Evolutionary conservation across 1,139 yeast species (phyloP).

Genomic region (Candida gigantensis): DNA sequence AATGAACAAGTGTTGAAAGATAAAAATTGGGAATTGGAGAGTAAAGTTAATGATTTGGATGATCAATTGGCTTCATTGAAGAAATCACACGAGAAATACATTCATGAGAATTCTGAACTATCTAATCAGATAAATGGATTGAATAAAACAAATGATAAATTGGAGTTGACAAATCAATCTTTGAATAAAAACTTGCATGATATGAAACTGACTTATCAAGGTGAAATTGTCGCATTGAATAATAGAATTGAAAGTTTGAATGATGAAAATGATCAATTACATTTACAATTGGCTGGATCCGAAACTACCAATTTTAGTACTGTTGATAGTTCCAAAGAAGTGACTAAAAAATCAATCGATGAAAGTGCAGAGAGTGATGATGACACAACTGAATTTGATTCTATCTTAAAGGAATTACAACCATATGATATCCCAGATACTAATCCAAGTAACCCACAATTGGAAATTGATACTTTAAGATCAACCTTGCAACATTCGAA

Average conservation of each 20-base stretch:
- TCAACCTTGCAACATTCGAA: conserved; percentile 70
- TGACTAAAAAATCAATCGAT: conserved; percentile 12
- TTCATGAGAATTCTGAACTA: conserved; percentile 33
- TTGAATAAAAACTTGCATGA: conserved; percentile 38
- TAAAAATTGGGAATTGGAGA: conserved; percentile 73
- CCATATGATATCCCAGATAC: conserved; percentile 29
- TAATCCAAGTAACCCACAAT: conserved; percentile 51
- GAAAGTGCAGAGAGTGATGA: conserved; percentile 23
- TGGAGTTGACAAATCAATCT: conserved; percentile 40
- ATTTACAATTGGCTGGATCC: conserved; percentile 32
- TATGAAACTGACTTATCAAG: conserved; percentile 32
- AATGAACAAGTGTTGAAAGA: conserved; percentile 58
- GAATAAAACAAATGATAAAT: conserved; percentile 52
- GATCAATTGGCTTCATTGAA: conserved; percentile 41
- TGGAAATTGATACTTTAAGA: conserved; percentile 68
- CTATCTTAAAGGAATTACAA: conserved; percentile 33
- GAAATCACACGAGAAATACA: conserved; percentile 32
- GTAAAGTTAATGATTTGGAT: conserved; percentile 51
- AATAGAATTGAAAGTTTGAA: conserved; percentile 56
- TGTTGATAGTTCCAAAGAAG: conserved; percentile 11
- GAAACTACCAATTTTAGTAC: conserved; percentile 3
- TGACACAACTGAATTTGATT: conserved; percentile 35
- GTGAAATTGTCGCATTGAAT: conserved; percentile 50
- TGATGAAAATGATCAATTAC: conserved; percentile 63
- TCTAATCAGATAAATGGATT: conserved; percentile 28